A percentile compares a stretch with the other conserved stretches of the same genome.
These are phyloP conservation scores for Rhododendron kiyosumense DNA, from an alignment of 148 eudicot species.

Conservation along the genomic window DNA sequence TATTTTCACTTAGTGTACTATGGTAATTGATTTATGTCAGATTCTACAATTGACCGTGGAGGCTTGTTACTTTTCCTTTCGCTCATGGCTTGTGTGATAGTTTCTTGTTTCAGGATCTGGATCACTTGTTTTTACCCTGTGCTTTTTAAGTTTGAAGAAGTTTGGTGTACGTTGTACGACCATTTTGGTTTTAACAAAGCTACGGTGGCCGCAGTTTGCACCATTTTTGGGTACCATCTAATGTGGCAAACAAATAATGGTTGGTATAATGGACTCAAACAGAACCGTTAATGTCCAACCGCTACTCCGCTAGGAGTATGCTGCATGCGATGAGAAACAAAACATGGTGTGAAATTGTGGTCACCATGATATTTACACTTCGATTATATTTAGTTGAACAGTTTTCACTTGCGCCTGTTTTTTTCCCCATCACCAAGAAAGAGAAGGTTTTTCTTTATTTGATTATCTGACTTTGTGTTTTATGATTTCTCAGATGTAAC, in stretches of 20 bases:
- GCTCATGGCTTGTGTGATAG: background rate
- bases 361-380: background rate
- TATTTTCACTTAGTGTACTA: background rate
- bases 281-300: background rate
- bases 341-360: background rate
- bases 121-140: background rate
- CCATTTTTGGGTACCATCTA: background rate
- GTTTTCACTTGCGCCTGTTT: background rate
- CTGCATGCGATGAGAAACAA: background rate
- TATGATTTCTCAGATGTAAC: constrained; percentile 50
- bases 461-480: background rate
- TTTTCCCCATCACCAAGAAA: background rate
- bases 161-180: background rate
- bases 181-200: background rate
- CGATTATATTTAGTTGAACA: background rate
- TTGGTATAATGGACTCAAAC: background rate
- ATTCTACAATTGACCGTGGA: background rate
- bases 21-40: background rate
- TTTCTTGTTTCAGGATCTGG: background rate
- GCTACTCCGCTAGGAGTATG: background rate
- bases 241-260: background rate
- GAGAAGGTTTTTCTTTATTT: background rate
- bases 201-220: background rate
- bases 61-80: background rate
- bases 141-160: background rate